These are phyloP conservation scores for Saccharomyces hybrid DNA, from an alignment of 1,139 yeast species.

Conservation along the genomic window DNA sequence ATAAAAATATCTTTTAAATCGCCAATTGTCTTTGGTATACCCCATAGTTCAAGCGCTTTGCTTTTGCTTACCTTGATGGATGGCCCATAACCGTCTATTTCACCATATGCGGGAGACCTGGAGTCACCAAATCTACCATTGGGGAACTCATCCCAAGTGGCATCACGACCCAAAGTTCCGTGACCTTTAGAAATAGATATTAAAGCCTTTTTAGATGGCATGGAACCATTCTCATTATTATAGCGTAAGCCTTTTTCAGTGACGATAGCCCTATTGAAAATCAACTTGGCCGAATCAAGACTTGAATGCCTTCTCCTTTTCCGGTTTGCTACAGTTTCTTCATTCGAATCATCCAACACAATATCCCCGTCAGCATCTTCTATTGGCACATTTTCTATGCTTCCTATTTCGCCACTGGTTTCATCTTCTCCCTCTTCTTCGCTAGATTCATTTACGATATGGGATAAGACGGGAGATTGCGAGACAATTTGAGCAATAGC, in stretches of 20 bases:
- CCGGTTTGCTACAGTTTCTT: conserved; percentile 9
- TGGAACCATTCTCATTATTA: conserved; percentile 7
- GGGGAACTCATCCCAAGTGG: conserved; percentile 98
- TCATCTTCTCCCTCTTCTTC: conserved; percentile 32
- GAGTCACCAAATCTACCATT: conserved; percentile 98
- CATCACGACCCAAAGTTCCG: conserved; percentile 81
- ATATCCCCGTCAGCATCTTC: conserved; percentile 21
- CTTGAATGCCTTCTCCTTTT: conserved; percentile 30
- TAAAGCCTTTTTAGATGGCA: conserved; percentile 45
- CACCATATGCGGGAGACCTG: conserved; percentile 95
- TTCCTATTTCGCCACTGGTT: conserved; percentile 25
- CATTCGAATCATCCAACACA: conserved; percentile 15
- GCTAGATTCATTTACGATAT: conserved; percentile 31
- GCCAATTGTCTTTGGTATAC: conserved; percentile 53
- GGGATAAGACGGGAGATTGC: conserved; percentile 42
- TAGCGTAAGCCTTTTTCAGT: conserved; percentile 7
- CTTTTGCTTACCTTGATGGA: conserved; percentile 68
- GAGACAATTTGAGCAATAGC: conserved; percentile 81
- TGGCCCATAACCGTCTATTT: conserved; percentile 95
- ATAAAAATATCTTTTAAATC: conserved; percentile 68
- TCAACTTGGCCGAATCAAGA: conserved; percentile 18
- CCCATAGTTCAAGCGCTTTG: conserved; percentile 74
- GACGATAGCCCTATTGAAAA: conserved; percentile 16
- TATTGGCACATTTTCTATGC: conserved; percentile 29
- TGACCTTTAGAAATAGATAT: conserved; percentile 77